Evolutionary conservation across 805 yeast genomes (phyloP).

Genomic region (Wickerhamomyces chaumierensis): DNA sequence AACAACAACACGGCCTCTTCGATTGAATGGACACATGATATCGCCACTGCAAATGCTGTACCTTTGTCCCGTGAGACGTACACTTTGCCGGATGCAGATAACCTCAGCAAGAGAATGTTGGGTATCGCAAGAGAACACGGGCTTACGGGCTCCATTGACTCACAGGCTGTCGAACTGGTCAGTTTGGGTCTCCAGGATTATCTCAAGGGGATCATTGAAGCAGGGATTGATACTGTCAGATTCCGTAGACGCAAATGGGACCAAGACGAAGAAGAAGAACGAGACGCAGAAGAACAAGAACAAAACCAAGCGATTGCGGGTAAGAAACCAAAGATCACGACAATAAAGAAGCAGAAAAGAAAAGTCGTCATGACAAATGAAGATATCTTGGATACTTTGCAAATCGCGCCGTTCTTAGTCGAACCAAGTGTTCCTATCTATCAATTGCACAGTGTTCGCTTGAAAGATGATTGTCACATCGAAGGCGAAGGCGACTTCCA

Average conservation of each 20-base stretch:
- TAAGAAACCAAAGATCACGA: not conserved
- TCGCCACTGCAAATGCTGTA: constrained; percentile 72
- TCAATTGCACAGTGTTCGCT: constrained; percentile 34
- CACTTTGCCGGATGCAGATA: constrained; percentile 74
- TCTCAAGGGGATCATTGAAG: constrained; percentile 62
- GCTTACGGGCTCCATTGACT: constrained; percentile 64
- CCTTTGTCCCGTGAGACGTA: constrained; percentile 68
- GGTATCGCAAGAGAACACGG: constrained; percentile 90
- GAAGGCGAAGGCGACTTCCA: not conserved
- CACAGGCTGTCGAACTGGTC: constrained; percentile 69
- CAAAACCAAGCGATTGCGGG: not conserved
- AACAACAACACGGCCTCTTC: not conserved
- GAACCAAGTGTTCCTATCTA: constrained; percentile 57
- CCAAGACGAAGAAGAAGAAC: constrained; percentile 23
- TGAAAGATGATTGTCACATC: constrained; percentile 37
- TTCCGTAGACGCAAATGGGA: constrained; percentile 40
- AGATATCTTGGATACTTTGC: constrained; percentile 55
- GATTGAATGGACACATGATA: constrained; percentile 82
- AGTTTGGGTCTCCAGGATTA: constrained; percentile 76
- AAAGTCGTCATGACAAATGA: constrained; percentile 45
- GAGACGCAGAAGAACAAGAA: not conserved
- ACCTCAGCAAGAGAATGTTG: constrained; percentile 53
- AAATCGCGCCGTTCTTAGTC: constrained; percentile 51
- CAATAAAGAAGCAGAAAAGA: constrained; percentile 2
- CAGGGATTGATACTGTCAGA: constrained; percentile 60